Evolutionary conservation across 2,329 filamentous ascomycete genomes (phyloP), one percentile per base, ranked within the genome.

Genomic region (Blastomyces percursus): DNA sequence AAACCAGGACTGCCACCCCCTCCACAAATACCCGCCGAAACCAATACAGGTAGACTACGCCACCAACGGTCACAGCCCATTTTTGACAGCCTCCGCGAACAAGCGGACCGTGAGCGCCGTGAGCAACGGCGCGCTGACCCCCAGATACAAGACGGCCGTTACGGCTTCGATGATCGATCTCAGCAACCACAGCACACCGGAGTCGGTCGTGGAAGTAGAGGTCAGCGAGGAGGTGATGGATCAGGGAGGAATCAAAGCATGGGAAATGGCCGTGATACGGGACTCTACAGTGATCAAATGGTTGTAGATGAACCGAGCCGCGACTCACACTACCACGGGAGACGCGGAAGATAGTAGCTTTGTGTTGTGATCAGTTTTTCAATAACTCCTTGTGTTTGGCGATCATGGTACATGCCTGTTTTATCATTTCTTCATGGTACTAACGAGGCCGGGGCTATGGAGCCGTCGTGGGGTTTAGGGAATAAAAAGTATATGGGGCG

Each of bases 201-300:
- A 21, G 52, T 19, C 19, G 52, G 60, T 56, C 61, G 64, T 58
- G 66, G 61, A 50, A 57, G 64, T 27, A 65, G 62, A 54, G 63
- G 60, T 55, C 66, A 42, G 27, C 40, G 42, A 42, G 40, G 57
- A 3, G 42, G 65, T 42, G 62, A 64, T 59, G 64, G 65, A 52
- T 48, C 67, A 51, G 44, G 64, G 59, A 35, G 61, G 59, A 27
- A 63, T 54, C 32, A 61, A 61, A 46, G 61, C 60, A 30, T 65
- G 61, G 38, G 59, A 62, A 51, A 62, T 59, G 42, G 44, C n/a
- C 32, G 66, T 62, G 32, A 66, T 62, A 56, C 66, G 61, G 61
- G 72, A 3, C 68, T 76, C 3, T 76, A 76, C 63, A 76, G 75
- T 58, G 75, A 77, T 63, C 65, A 73, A 63, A 76, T 77, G 73